Evolutionary conservation across 371 early-diverging fungal genomes (phyloP).

Genomic region (Syncephalis fuscata): DNA sequence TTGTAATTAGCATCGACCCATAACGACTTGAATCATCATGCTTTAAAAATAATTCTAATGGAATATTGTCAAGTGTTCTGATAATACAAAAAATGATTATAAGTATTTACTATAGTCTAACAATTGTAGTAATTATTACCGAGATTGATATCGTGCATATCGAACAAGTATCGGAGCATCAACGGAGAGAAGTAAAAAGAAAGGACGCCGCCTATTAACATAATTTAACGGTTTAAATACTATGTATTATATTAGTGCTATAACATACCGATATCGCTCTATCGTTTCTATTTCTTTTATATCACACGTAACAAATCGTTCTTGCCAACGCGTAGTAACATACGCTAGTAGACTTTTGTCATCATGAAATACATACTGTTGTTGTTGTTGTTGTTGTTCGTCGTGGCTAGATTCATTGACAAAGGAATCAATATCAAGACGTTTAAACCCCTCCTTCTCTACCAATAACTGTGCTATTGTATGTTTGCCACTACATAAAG

Average conservation of each 20-base stretch:
- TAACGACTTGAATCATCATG: conserved; percentile 1
- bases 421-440: conserved; percentile 6
- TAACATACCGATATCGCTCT: conserved; percentile 3
- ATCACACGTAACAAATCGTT: conserved; percentile 52
- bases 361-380: conserved; percentile 16
- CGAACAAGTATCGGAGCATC: conserved; percentile 61
- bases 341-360: conserved; percentile 29
- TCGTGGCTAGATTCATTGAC: background rate
- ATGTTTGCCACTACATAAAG: conserved; percentile 54
- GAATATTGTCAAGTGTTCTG: no score
- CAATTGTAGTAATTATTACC: no score
- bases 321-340: conserved; percentile 48
- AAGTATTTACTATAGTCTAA: no score
- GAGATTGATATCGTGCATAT: conserved; percentile 13
- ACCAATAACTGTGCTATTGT: conserved; percentile 43
- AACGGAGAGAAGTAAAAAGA: conserved; percentile 65
- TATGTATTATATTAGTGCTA: background rate
- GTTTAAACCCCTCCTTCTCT: conserved; percentile 25
- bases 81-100: no score
- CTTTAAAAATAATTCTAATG: background rate
- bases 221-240: background rate
- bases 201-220: conserved; percentile 61
- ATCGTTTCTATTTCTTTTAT: conserved; percentile 21
- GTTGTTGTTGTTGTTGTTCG: background rate
- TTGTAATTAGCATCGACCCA: background rate